Conservation (phyloP, 139 green algal genomes). For the Micractinium conductrix region DNA sequence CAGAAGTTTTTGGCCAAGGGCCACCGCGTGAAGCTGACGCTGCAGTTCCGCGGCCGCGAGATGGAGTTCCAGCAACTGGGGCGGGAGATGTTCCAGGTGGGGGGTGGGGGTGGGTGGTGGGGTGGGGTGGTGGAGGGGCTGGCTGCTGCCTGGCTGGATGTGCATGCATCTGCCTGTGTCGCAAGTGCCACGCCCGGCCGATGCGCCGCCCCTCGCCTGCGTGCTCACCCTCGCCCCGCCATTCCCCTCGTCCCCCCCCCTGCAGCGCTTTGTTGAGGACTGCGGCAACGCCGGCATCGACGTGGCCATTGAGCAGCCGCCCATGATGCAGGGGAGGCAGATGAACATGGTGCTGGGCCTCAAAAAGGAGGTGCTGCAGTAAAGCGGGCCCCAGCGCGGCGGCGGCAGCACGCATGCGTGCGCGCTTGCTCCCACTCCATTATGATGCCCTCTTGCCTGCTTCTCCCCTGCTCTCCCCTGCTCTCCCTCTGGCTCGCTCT, state of each 20-base stretch:
- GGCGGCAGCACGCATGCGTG: neutral
- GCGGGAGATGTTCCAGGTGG: constrained; percentile 66
- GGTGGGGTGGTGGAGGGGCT: neutral
- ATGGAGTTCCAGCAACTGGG: constrained; percentile 76
- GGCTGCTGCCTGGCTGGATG: neutral
- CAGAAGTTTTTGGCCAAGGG: constrained; percentile 78
- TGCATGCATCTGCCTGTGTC: neutral
- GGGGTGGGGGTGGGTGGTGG: neutral
- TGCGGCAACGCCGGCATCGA: constrained; percentile 36
- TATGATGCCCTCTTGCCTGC: too few species aligned
- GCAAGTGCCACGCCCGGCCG: neutral
- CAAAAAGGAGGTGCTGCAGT: constrained; percentile 24
- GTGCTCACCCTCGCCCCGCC: neutral
- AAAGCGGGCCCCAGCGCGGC: neutral
- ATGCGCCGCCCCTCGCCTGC: neutral
- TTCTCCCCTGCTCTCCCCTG: too few species aligned
- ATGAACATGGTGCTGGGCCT: constrained; percentile 52
- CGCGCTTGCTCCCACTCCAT: too few species aligned
- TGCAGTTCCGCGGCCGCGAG: constrained; percentile 79
- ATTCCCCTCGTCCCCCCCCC: neutral
- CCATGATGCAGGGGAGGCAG: constrained; percentile 40
- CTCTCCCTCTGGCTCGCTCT: too few species aligned
- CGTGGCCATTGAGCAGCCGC: constrained; percentile 27
- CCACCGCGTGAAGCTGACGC: constrained; percentile 79
- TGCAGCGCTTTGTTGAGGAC: constrained; percentile 45